A percentile compares a stretch with the other conserved stretches of the same genome.
Conservation (phyloP, 2,329 filamentous ascomycete genomes). For the Xylariaceae sp. region DNA sequence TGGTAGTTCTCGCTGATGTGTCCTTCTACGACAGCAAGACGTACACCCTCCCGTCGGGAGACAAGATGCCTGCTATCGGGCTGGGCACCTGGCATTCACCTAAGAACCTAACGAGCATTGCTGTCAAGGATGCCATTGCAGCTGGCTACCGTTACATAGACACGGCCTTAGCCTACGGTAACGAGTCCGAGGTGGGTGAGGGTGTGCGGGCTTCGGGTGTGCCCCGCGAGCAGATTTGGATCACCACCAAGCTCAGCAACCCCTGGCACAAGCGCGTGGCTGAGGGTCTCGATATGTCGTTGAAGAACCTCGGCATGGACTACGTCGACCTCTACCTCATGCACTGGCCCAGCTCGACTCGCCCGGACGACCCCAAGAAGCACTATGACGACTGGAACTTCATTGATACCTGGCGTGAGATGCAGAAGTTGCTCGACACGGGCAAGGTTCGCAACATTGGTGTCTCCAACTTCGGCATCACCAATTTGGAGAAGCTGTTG, state of each 20-base stretch:
- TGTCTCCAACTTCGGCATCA: slow-evolving; percentile 85
- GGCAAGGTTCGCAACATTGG: slow-evolving; percentile 82
- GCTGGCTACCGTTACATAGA: slow-evolving; percentile 78
- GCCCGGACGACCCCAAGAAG: slow-evolving; percentile 67
- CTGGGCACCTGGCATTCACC: slow-evolving; percentile 84
- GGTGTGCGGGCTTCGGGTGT: slow-evolving; percentile 70
- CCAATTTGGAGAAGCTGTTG: slow-evolving; percentile 78
- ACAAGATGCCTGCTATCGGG: slow-evolving; percentile 77
- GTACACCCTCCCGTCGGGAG: slow-evolving; percentile 76
- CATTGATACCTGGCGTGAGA: slow-evolving; percentile 76
- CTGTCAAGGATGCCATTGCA: slow-evolving; percentile 72
- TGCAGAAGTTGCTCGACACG: slow-evolving; percentile 71
- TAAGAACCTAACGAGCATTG: slow-evolving; percentile 68
- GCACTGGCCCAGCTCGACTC: slow-evolving; percentile 72
- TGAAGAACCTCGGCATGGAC: slow-evolving; percentile 65
- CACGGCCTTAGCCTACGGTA: slow-evolving; percentile 78
- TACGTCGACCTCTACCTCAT: slow-evolving; percentile 76
- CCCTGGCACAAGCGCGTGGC: slow-evolving; percentile 74
- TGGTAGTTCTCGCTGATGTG: not conserved
- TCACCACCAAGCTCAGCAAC: slow-evolving; percentile 86
- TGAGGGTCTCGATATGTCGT: slow-evolving; percentile 64
- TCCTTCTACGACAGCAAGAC: slow-evolving; percentile 51
- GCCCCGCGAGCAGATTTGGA: slow-evolving; percentile 69
- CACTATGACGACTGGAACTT: slow-evolving; percentile 81
- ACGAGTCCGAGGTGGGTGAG: slow-evolving; percentile 71